A percentile compares a stretch with the other conserved stretches of the same genome.
Evolutionary conservation across 345 rosid genomes (phyloP).

Genomic region (Linum tenue): DNA sequence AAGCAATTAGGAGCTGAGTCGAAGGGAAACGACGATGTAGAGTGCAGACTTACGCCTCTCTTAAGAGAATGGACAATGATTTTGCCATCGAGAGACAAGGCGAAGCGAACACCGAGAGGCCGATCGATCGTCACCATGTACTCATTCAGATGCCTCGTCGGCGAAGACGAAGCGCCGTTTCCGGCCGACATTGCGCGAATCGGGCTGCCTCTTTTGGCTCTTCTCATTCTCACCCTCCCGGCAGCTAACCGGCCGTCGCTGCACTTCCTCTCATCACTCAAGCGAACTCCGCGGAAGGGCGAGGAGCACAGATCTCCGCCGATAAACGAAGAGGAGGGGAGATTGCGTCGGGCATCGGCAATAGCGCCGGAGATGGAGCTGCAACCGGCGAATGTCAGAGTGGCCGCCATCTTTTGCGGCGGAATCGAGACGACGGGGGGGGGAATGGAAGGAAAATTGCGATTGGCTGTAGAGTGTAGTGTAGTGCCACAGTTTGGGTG

Average conservation of each 20-base stretch:
- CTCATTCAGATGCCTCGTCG: slow-evolving; percentile 79
- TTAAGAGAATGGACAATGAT: slow-evolving; percentile 72
- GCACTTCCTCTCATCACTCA: neutral
- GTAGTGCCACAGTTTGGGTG: neutral
- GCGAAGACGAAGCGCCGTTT: slow-evolving; percentile 14
- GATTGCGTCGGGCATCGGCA: neutral
- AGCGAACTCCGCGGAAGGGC: slow-evolving; percentile 4
- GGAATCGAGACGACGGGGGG: neutral
- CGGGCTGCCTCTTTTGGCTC: slow-evolving; percentile 14
- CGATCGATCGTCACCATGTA: slow-evolving; percentile 84
- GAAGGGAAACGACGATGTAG: no score
- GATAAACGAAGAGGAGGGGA: slow-evolving; percentile 10
- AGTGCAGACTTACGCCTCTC: slow-evolving; percentile 41
- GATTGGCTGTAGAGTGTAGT: neutral
- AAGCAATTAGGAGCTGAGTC: no score
- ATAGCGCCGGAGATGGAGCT: neutral
- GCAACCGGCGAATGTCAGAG: slow-evolving; percentile 33
- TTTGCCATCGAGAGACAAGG: slow-evolving; percentile 54
- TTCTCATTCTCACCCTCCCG: slow-evolving; percentile 17
- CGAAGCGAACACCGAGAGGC: slow-evolving; percentile 86
- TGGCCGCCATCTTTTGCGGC: slow-evolving; percentile 6
- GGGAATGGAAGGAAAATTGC: neutral
- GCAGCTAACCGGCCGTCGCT: slow-evolving; percentile 6
- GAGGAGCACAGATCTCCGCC: slow-evolving; percentile 19
- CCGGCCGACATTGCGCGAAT: slow-evolving; percentile 39